Percentiles rank a stretch among this genome's conserved stretches.
Conservation (phyloP, 495 filamentous ascomycete genomes). For the Lasiosphaeria ovina region DNA sequence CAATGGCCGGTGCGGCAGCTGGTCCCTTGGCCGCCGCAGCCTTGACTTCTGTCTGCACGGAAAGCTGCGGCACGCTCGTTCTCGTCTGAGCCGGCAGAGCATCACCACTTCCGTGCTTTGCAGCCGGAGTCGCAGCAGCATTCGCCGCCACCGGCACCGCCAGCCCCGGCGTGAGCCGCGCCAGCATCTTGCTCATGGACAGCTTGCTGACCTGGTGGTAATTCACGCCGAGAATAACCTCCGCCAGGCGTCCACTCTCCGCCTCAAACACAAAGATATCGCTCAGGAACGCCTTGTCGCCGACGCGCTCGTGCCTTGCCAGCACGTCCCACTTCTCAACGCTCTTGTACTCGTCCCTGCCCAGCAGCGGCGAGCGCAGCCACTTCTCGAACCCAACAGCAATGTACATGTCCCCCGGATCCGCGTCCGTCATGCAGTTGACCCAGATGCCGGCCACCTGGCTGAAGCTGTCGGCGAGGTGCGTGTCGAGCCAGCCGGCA, state of each 20-base stretch:
- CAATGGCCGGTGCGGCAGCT: not conserved
- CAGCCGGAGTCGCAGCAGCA: not conserved
- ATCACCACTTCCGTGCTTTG: not conserved
- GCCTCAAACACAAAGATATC: conserved; percentile 56
- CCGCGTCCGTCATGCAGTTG: conserved; percentile 47
- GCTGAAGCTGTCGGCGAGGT: conserved; percentile 34
- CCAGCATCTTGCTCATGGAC: conserved; percentile 38
- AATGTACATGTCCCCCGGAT: conserved; percentile 46
- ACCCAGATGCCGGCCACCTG: conserved; percentile 37
- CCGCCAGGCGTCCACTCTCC: conserved; percentile 36
- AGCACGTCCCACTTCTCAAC: conserved; percentile 44
- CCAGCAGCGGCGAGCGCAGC: conserved; percentile 42
- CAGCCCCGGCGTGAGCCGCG: conserved; percentile 19
- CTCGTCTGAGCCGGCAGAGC: not conserved
- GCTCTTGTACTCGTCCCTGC: conserved; percentile 13
- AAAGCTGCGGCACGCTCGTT: too few species aligned
- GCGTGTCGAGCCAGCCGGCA: conserved; percentile 40
- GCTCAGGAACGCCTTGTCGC: conserved; percentile 38
- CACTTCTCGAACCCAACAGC: conserved; percentile 46
- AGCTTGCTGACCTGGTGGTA: conserved; percentile 45
- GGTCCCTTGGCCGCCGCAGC: conserved; percentile 8
- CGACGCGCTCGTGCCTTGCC: conserved; percentile 36
- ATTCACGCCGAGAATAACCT: conserved; percentile 51
- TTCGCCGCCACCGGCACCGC: not conserved
- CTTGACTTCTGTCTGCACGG: too few species aligned